A percentile compares a stretch with the other conserved stretches of the same genome.
These are phyloP conservation scores for Xylaria sp. DNA, from an alignment of 2,329 filamentous ascomycete genomes.

Conservation along the genomic window DNA sequence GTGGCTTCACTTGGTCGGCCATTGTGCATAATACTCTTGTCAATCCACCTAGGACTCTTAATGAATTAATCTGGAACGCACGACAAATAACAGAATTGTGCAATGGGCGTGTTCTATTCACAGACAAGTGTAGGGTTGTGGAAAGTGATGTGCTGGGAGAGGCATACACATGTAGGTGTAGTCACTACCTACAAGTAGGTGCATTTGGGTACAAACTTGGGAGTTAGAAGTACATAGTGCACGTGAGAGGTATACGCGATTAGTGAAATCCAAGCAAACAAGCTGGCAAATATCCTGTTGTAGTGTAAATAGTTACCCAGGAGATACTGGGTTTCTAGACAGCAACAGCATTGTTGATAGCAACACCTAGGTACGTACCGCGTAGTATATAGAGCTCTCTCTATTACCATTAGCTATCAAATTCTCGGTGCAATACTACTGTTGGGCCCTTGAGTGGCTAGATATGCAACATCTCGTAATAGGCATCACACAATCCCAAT, in stretches of 20 bases:
- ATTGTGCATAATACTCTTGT: slow-evolving; percentile 11
- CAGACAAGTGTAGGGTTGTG: background rate
- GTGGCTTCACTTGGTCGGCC: slow-evolving; percentile 9
- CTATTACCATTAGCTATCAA: background rate
- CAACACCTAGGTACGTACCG: background rate
- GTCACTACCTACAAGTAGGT: background rate
- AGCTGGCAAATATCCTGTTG: background rate
- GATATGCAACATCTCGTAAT: background rate
- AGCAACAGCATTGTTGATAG: too few species aligned
- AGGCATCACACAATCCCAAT: background rate
- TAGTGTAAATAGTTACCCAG: background rate
- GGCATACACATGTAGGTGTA: background rate
- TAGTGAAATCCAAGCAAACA: background rate
- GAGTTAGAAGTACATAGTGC: background rate
- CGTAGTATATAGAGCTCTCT: background rate
- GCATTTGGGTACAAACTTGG: background rate
- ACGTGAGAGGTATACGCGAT: background rate
- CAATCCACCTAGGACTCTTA: background rate
- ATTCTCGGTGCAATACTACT: background rate
- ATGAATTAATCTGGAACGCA: background rate
- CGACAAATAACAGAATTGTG: background rate
- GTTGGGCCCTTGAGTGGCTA: background rate
- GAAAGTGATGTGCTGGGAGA: background rate
- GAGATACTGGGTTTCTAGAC: background rate
- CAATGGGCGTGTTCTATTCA: background rate